Conservation (phyloP, 768 basidiomycete species). For the Kwoniella mangroviensis region DNA sequence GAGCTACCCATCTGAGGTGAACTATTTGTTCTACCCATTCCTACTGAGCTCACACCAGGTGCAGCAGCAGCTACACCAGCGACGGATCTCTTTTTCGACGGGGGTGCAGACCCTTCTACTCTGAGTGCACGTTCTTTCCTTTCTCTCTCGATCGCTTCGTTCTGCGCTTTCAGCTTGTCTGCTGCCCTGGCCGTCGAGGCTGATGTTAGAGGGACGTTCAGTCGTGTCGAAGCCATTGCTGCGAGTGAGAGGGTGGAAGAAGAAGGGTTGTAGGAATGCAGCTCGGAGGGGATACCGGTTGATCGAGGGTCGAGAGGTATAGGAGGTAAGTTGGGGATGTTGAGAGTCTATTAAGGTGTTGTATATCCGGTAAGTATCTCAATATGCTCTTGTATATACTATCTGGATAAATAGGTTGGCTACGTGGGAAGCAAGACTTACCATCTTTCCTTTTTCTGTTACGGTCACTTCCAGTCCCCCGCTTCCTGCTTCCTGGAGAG, state of each 20-base stretch:
- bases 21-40: constrained; percentile 37
- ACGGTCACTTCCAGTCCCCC: constrained; percentile 23
- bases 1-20: constrained; percentile 20
- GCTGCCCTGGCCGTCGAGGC: constrained; percentile 25
- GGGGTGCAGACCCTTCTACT: constrained; percentile 15
- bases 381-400: not conserved
- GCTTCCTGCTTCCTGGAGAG: constrained; percentile 15
- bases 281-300: constrained; percentile 33
- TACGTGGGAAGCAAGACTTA: constrained; percentile 12
- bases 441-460: constrained; percentile 23
- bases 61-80: not conserved
- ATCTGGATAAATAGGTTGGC: not conserved
- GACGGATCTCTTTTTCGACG: constrained; percentile 8
- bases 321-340: constrained; percentile 26
- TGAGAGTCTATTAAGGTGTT: constrained; percentile 24
- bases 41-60: constrained; percentile 8
- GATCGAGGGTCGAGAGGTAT: constrained; percentile 29
- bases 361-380: not conserved
- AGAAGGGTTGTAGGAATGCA: constrained; percentile 28
- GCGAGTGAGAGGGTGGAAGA: constrained; percentile 21
- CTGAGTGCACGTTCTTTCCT: constrained; percentile 29
- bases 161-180: constrained; percentile 28
- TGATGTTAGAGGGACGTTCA: constrained; percentile 36
- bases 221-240: constrained; percentile 33
- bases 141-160: constrained; percentile 31